Evolutionary conservation across 2,329 filamentous ascomycete genomes (phyloP).

Genomic region (Aspergillus sp.): DNA sequence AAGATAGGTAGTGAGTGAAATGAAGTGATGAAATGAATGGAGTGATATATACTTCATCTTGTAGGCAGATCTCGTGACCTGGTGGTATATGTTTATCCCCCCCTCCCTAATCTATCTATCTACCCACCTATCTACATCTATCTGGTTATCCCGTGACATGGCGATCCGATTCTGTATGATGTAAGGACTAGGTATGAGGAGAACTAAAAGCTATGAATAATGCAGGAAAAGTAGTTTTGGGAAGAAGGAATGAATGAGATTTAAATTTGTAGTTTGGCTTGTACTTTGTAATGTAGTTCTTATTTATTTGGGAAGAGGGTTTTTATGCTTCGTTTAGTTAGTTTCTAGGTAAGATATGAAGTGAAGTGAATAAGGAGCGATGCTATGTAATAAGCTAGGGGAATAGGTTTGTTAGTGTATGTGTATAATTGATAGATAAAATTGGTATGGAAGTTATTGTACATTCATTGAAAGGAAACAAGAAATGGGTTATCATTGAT

Average conservation of each 20-base stretch:
- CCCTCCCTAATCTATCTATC: no score
- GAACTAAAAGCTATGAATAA: background rate
- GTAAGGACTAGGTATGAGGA: background rate
- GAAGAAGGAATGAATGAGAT: background rate
- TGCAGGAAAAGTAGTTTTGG: background rate
- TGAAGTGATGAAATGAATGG: no score
- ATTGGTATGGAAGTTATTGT: slow-evolving; percentile 1
- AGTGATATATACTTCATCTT: background rate
- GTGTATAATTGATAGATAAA: background rate
- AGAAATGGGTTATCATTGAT: background rate
- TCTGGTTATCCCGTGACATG: background rate
- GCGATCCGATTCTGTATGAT: background rate
- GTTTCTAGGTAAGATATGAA: no score
- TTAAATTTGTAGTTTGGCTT: no score
- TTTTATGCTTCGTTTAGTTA: background rate
- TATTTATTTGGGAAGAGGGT: background rate
- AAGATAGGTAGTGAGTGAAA: no score
- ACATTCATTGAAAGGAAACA: background rate
- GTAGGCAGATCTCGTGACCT: background rate
- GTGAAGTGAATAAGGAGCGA: no score
- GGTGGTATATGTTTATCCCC: no score
- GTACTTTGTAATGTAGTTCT: no score
- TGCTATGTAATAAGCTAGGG: no score
- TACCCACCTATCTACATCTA: background rate
- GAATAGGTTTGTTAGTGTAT: background rate